A percentile compares a stretch with the other conserved stretches of the same genome.
Evolutionary conservation across 2,329 filamentous ascomycete genomes (phyloP).

Genomic region (Pseudocercospora fuligena): DNA sequence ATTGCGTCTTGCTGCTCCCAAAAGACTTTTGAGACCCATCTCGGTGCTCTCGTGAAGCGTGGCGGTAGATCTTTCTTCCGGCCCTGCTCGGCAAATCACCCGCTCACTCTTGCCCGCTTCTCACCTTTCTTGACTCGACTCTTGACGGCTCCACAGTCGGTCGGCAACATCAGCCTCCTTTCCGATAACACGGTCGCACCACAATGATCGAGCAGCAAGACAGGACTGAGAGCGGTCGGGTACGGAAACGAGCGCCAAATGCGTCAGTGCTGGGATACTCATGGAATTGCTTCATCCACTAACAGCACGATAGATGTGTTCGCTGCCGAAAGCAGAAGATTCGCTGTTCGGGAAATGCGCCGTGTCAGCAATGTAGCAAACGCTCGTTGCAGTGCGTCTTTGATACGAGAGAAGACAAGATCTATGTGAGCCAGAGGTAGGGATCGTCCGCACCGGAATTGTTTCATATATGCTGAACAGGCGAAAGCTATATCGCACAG

Average conservation of each 20-base stretch:
- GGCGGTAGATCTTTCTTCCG: not conserved
- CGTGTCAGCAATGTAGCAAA: slow-evolving; percentile 52
- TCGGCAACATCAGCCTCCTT: not conserved
- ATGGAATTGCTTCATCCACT: not conserved
- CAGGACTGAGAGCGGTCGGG: slow-evolving; percentile 10
- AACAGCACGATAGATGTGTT: slow-evolving; percentile 43
- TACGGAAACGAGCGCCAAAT: slow-evolving; percentile 21
- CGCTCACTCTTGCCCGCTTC: no score
- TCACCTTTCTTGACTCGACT: no score
- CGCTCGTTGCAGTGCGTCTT: slow-evolving; percentile 49
- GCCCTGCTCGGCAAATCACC: not conserved
- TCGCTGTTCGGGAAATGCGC: slow-evolving; percentile 50
- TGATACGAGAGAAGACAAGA: slow-evolving; percentile 55
- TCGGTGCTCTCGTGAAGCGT: not conserved
- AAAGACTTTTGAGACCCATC: not conserved
- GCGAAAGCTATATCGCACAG: slow-evolving; percentile 26
- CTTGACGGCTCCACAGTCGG: no score
- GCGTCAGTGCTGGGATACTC: slow-evolving; percentile 6
- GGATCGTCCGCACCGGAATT: not conserved
- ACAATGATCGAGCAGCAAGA: slow-evolving; percentile 3
- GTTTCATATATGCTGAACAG: slow-evolving; percentile 18
- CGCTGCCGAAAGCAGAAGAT: slow-evolving; percentile 55
- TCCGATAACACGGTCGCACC: not conserved
- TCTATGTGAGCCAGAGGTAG: slow-evolving; percentile 51
- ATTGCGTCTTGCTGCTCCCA: no score